phyloP scores from a whole-genome alignment of 768 basidiomycete species.

The Cystoderma amianthinum region DNA sequence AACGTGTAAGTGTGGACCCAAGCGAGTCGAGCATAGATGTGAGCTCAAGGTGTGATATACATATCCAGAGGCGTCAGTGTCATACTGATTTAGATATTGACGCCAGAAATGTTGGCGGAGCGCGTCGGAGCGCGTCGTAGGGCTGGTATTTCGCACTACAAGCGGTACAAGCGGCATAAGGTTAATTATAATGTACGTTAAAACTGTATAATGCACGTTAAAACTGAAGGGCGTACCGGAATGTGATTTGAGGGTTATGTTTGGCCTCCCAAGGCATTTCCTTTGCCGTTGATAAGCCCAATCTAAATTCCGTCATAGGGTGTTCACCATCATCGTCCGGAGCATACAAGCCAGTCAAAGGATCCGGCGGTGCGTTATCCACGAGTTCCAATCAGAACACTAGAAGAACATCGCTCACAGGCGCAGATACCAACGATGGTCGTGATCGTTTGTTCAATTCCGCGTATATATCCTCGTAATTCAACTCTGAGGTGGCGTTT shows the following conservation, averaged over 20 bases:
- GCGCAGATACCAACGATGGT: conserved; percentile 65
- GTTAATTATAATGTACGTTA: too few species aligned
- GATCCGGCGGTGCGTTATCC: conserved; percentile 70
- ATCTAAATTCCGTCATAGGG: conserved; percentile 67
- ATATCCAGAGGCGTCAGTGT: conserved; percentile 70
- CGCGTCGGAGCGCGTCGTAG: conserved; percentile 84
- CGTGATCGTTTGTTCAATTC: conserved; percentile 60
- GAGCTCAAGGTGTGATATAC: conserved; percentile 82
- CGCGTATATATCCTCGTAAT: conserved; percentile 53
- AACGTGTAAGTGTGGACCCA: conserved; percentile 79
- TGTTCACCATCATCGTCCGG: conserved; percentile 44
- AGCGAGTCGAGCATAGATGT: conserved; percentile 96
- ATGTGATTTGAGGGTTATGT: conserved; percentile 59
- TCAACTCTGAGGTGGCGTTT: conserved; percentile 32
- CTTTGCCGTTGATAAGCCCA: conserved; percentile 56
- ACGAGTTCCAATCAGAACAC: too few species aligned
- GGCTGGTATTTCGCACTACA: conserved; percentile 89
- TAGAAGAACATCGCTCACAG: too few species aligned
- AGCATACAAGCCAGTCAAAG: conserved; percentile 51
- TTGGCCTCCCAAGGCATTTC: conserved; percentile 67
- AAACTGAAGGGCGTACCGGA: conserved; percentile 53
- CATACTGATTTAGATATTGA: conserved; percentile 85
- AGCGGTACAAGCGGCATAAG: too few species aligned
- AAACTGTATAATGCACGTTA: too few species aligned
- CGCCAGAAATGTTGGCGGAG: conserved; percentile 89